Base-by-base conservation (phyloP, 1,139 yeast genomes). In the Suhomyces ambrosiae region DNA sequence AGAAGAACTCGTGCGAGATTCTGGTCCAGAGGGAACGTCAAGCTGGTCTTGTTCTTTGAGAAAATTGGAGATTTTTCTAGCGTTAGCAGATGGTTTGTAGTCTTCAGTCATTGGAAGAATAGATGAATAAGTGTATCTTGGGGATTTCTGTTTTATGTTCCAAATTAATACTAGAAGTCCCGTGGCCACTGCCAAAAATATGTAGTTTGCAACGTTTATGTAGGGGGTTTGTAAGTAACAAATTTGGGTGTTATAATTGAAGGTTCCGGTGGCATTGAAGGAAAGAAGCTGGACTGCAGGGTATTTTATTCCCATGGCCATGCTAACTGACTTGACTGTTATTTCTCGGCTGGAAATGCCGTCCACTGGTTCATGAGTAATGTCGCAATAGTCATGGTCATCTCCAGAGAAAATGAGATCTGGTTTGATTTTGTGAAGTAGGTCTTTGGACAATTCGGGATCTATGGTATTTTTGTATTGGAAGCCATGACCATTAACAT, bases 351-450 rank as follows among this genome's bases (percentile, higher is more conserved):
- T 29, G 2, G 31, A 10, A 2, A 53, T 45, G 8, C 39, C 45
- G 2, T 23, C 37, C 4, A 44, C 39, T 8, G 49, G 55, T 10
- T 53, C 49, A 49, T 76, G 81, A 3, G 43, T 38, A 4, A 74
- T 56, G 44, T 74, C 80, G 51, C 83, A 78, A 51, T 73, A 75
- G 49, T 78, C 81, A 49, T 75, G 80, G 52, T 75, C 80, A 49
- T 75, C 81, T 5, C 80, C 81, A 16, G 72, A 58, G 46, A 71
- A 71, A 10, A 74, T 53, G 32, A 72, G 38, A 25, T 65, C 71
- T 0, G 80, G 80, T 27, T 59, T 48, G 5, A 75, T 46, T 17
- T 51, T 53, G 5, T 41, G 28, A 29, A 75, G 46, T 4, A 76
- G 47, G 16, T 60, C 55, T 9, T 46, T 40, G 8, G 71, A 52